Conservation (phyloP, 441 rosid genomes). For the Aquilaria agallochum region DNA sequence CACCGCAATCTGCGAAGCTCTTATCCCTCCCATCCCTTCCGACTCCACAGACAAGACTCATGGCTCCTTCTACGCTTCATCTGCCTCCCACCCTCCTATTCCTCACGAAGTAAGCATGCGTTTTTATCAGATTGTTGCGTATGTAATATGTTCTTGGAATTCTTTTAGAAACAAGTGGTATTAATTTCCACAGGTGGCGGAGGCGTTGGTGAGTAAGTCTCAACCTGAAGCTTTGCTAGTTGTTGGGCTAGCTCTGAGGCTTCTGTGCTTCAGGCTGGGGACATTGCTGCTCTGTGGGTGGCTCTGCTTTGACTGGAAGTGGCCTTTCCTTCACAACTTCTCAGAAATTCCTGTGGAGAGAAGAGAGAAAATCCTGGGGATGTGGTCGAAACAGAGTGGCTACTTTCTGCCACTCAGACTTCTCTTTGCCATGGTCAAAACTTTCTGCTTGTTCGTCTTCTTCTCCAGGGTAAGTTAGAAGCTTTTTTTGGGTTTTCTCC, state of each 20-base stretch:
- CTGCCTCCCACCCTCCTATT: constrained; percentile 60
- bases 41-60: constrained; percentile 27
- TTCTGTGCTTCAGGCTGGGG: constrained; percentile 66
- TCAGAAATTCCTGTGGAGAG: constrained; percentile 45
- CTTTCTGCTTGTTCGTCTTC: constrained; percentile 44
- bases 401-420: constrained; percentile 39
- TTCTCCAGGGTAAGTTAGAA: constrained; percentile 51
- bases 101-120: constrained; percentile 42
- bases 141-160: constrained; percentile 16
- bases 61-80: constrained; percentile 38
- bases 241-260: constrained; percentile 35
- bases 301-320: constrained; percentile 45
- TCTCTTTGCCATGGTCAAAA: constrained; percentile 44
- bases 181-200: constrained; percentile 49
- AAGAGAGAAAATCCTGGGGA: constrained; percentile 49
- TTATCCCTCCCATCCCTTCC: constrained; percentile 48
- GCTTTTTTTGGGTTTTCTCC: not conserved
- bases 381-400: constrained; percentile 47
- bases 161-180: not conserved
- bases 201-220: constrained; percentile 39
- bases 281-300: constrained; percentile 74
- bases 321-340: constrained; percentile 76
- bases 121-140: constrained; percentile 15
- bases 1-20: constrained; percentile 51
- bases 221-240: constrained; percentile 30